Conservation (phyloP, 345 rosid genomes). For the Draba incana region DNA sequence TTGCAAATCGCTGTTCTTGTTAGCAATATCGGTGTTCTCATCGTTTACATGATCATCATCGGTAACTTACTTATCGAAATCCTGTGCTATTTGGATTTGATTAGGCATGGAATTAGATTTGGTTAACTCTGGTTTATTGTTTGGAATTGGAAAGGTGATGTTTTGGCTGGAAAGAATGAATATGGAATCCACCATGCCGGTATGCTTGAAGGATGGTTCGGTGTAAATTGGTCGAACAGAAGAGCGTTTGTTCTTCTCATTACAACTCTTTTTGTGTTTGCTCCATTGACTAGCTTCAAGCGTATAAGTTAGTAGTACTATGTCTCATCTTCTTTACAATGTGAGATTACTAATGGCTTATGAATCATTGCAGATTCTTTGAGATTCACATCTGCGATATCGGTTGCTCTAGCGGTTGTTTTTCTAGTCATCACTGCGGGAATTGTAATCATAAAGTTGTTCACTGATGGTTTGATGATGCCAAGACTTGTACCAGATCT, state of each 20-base stretch:
- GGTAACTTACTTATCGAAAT: slow-evolving; percentile 48
- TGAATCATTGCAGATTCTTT: slow-evolving; percentile 67
- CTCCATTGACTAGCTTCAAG: slow-evolving; percentile 81
- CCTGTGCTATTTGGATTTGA: background rate
- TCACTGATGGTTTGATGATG: slow-evolving; percentile 63
- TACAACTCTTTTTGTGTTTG: slow-evolving; percentile 65
- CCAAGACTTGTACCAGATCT: slow-evolving; percentile 82
- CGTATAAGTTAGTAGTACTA: slow-evolving; percentile 57
- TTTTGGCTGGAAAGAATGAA: slow-evolving; percentile 80
- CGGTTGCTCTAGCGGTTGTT: slow-evolving; percentile 77
- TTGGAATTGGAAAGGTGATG: slow-evolving; percentile 56
- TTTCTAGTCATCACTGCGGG: slow-evolving; percentile 79
- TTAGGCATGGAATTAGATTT: background rate
- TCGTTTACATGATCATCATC: slow-evolving; percentile 95
- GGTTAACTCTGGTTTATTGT: background rate
- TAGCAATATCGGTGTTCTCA: slow-evolving; percentile 86
- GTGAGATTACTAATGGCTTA: background rate
- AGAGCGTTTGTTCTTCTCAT: slow-evolving; percentile 64
- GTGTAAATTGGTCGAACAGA: slow-evolving; percentile 77
- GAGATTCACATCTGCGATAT: slow-evolving; percentile 84
- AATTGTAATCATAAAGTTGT: slow-evolving; percentile 65
- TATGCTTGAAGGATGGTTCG: slow-evolving; percentile 90
- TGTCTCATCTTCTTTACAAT: too few relatives aligned
- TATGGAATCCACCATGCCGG: slow-evolving; percentile 82
- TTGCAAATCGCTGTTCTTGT: slow-evolving; percentile 70